phyloP scores from a whole-genome alignment of 176 grass and related monocot species.

The Oryza rufipogon region DNA sequence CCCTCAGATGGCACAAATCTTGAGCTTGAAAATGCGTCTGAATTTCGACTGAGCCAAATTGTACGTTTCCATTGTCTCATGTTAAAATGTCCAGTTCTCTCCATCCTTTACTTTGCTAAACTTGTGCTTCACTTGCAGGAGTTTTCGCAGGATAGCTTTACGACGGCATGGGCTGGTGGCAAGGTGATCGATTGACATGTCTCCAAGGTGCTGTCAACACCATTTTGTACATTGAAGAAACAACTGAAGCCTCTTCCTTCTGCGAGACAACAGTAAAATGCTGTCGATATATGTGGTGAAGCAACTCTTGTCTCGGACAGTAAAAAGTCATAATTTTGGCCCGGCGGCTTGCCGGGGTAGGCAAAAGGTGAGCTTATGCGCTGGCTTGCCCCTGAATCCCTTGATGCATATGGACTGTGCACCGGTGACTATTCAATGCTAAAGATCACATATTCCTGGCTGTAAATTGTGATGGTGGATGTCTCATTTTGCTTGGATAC shows the following conservation, averaged over 20 bases:
- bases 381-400: not conserved
- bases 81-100: slow-evolving; percentile 5
- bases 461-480: slow-evolving; percentile 31
- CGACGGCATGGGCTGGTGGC: slow-evolving; percentile 47
- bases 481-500: not conserved
- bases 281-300: not conserved
- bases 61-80: slow-evolving; percentile 39
- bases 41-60: slow-evolving; percentile 85
- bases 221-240: slow-evolving; percentile 53
- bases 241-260: slow-evolving; percentile 3
- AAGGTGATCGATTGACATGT: slow-evolving; percentile 42
- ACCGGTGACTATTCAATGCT: not conserved
- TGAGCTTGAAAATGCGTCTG: slow-evolving; percentile 52
- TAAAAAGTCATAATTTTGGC: not conserved
- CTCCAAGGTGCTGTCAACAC: not conserved
- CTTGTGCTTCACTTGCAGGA: slow-evolving; percentile 32
- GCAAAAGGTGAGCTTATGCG: not conserved
- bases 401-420: not conserved
- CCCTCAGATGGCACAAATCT: slow-evolving; percentile 39
- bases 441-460: not conserved
- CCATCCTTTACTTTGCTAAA: slow-evolving; percentile 13
- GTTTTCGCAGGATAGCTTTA: slow-evolving; percentile 81
- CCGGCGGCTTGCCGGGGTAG: not conserved
- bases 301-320: slow-evolving; percentile 20
- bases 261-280: slow-evolving; percentile 1